These are phyloP conservation scores for Canavalia ensiformis DNA, from an alignment of 306 rosid species.

Conservation along the genomic window DNA sequence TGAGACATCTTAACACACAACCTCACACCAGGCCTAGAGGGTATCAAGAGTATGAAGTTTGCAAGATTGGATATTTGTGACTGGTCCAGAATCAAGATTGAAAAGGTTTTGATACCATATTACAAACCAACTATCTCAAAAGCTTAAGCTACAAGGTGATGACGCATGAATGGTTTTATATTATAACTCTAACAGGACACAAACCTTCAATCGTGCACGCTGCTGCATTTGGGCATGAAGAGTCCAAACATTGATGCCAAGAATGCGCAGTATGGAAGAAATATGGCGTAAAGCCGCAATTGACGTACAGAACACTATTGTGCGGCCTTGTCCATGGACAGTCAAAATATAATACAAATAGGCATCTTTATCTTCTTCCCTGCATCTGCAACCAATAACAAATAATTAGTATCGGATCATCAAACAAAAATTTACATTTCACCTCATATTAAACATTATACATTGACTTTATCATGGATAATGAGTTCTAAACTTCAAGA, in stretches of 20 bases:
- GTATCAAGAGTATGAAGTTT: no score
- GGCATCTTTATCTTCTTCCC: constrained; percentile 94
- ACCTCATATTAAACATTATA: constrained; percentile 32
- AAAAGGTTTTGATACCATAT: background rate
- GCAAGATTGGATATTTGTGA: no score
- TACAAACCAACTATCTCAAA: background rate
- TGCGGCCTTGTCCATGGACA: constrained; percentile 91
- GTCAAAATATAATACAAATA: constrained; percentile 86
- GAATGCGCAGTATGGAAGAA: constrained; percentile 80
- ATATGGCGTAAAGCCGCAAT: constrained; percentile 91
- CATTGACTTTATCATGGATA: constrained; percentile 24
- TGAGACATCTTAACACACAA: background rate
- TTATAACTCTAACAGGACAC: constrained; percentile 30
- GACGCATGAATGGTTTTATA: background rate
- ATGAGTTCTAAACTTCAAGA: background rate
- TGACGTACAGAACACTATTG: constrained; percentile 91
- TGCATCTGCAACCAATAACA: constrained; percentile 74
- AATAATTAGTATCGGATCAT: constrained; percentile 42
- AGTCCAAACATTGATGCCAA: constrained; percentile 76
- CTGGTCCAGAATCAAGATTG: background rate
- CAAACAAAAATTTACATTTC: constrained; percentile 26
- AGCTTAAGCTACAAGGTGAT: background rate
- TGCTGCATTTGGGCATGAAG: constrained; percentile 97
- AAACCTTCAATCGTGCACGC: constrained; percentile 89
- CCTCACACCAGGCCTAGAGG: no score